Evolutionary conservation across 352 stramenopile genomes (phyloP), one percentile per base, ranked within the genome.

Genomic region (Albugo laibachii): DNA sequence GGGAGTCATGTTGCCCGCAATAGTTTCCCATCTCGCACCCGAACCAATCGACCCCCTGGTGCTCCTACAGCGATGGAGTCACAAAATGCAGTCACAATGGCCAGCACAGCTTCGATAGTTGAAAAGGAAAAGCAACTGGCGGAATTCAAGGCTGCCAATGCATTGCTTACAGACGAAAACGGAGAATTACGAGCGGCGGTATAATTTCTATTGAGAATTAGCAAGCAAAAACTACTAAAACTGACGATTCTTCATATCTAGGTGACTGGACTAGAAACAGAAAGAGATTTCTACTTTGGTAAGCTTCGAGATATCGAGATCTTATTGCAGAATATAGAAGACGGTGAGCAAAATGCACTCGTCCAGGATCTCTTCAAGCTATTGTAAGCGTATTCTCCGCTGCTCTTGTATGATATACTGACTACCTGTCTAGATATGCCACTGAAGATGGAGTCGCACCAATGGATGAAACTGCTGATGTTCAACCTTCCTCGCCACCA

Each of bases 221-320:
- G 45, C 18, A 39, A 13, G 60, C 5, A 21, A 15, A 47, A 31
- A 27, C 45, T 37, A 39, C 6, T 43, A 5, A 39, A 5, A 16
- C 44, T 8, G 24, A 36, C 13, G 43, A 40, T 20, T 19, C 35
- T 45, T 56, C 40, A 6, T 53, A 19, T n/a, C 27, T 34, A 92
- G 61, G 66, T 95, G 0, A 75, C 93, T 50, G 86, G 75, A 31
- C 61, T 96, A 13, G 87, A 96, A 58, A 86, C 84, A 50, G 94
- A 98, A 61, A 71, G 94, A 10, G 94, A 99, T 55, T 99, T 99
- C 59, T 99, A 99, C 65, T 99, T 98, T 63, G 78, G 94, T 44
- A 99, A 99, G 65, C 73, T 99, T 24, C 77, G 94, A 42, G 84
- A 96, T 53, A 88, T 99, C 45, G 95, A 99, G 66, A 80, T 97